These are phyloP conservation scores for Endoconidiophora polonica DNA, from an alignment of 2,329 filamentous ascomycete genomes.

Conservation along the genomic window DNA sequence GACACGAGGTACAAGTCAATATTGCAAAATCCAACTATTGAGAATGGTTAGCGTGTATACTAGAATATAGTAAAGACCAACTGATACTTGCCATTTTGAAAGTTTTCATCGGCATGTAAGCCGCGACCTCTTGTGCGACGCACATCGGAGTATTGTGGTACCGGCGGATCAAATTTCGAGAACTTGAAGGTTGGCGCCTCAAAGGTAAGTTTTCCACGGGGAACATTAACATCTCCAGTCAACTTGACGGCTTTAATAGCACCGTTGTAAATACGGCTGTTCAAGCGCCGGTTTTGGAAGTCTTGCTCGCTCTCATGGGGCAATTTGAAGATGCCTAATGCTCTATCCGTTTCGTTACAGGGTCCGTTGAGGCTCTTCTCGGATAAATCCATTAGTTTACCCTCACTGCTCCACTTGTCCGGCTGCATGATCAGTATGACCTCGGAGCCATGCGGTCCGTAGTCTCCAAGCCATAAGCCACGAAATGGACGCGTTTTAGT, in stretches of 20 bases:
- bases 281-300: conserved; percentile 28
- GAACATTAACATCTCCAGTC: conserved; percentile 81
- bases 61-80: too few species aligned
- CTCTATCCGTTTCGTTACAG: too few species aligned
- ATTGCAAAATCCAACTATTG: too few species aligned
- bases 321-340: too few species aligned
- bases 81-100: too few species aligned
- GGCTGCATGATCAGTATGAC: conserved; percentile 71
- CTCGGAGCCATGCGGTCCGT: conserved; percentile 74
- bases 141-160: conserved; percentile 55
- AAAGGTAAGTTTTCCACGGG: conserved; percentile 71
- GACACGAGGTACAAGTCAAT: too few species aligned
- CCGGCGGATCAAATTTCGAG: conserved; percentile 46
- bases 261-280: conserved; percentile 41
- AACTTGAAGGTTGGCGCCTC: conserved; percentile 60
- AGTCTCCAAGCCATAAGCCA: conserved; percentile 87
- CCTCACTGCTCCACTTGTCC: too few species aligned
- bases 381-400: conserved; percentile 16
- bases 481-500: conserved; percentile 67
- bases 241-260: conserved; percentile 73
- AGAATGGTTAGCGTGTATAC: too few species aligned
- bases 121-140: conserved; percentile 58
- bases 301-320: conserved; percentile 26
- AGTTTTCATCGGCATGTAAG: conserved; percentile 47
- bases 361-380: conserved; percentile 12